Conservation (phyloP, 306 rosid genomes). For the Dalbergia oliveri region DNA sequence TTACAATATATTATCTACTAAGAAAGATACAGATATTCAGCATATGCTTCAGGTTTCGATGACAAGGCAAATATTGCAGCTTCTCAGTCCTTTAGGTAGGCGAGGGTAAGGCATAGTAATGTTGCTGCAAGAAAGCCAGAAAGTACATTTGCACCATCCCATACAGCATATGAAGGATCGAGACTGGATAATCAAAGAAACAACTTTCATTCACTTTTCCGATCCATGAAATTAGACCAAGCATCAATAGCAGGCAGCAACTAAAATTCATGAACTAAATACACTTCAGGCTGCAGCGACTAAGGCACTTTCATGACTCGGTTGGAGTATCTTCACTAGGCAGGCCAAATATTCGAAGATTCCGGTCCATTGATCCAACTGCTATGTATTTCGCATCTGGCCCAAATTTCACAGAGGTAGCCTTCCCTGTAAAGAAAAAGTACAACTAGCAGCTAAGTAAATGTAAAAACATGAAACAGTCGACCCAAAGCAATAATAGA, state of each 20-base stretch:
- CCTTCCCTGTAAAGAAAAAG: conserved; percentile 66
- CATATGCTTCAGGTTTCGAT: conserved; percentile 43
- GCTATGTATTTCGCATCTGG: conserved; percentile 88
- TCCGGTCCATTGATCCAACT: conserved; percentile 94
- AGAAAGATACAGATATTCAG: conserved; percentile 31
- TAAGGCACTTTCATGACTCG: conserved; percentile 53
- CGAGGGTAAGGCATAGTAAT: conserved; percentile 41
- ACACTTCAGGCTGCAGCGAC: conserved; percentile 3
- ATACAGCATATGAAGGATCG: conserved; percentile 40
- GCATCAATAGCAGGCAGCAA: conserved; percentile 50
- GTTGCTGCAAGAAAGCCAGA: conserved; percentile 55
- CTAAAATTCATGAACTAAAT: conserved; percentile 24
- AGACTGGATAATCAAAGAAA: conserved; percentile 45
- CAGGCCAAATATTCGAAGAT: conserved; percentile 88
- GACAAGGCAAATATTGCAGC: conserved; percentile 42
- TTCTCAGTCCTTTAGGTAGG: conserved; percentile 39
- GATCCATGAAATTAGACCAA: conserved; percentile 44
- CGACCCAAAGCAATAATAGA: neutral
- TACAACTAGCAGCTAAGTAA: conserved; percentile 35
- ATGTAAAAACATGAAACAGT: conserved; percentile 8
- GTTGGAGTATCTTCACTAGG: conserved; percentile 63
- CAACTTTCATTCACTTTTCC: conserved; percentile 47
- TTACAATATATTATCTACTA: conserved; percentile 49
- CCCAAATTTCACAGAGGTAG: conserved; percentile 81
- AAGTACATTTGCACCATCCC: conserved; percentile 45